phyloP scores from a whole-genome alignment of 2,329 filamentous ascomycete genomes.

The Dichotomopilus funicola region DNA sequence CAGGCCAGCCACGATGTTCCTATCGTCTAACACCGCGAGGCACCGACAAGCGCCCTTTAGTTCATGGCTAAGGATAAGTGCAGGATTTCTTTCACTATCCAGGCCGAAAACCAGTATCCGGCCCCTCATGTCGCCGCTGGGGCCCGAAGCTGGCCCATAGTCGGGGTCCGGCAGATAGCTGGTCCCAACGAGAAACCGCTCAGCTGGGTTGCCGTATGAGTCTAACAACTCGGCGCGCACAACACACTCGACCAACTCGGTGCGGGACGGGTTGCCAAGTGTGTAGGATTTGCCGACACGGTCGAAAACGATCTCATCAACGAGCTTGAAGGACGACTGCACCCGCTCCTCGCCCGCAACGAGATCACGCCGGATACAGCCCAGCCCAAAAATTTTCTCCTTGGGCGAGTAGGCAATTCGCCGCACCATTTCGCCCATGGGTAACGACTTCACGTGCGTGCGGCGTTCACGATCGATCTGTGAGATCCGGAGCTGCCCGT shows the following conservation, averaged over 20 bases:
- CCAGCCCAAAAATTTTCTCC: constrained; percentile 77
- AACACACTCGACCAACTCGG: constrained; percentile 79
- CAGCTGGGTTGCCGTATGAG: constrained; percentile 48
- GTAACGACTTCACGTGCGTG: constrained; percentile 78
- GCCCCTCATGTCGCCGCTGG: constrained; percentile 47
- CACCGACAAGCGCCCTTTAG: constrained; percentile 78
- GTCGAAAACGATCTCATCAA: constrained; percentile 84
- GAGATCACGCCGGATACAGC: constrained; percentile 72
- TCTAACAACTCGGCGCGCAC: constrained; percentile 67
- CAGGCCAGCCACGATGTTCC: constrained; percentile 74
- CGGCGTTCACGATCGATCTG: constrained; percentile 76
- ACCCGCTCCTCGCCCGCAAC: constrained; percentile 66
- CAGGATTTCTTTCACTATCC: constrained; percentile 65
- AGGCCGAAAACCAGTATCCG: constrained; percentile 82
- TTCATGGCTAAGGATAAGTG: constrained; percentile 60
- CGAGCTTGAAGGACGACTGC: constrained; percentile 75
- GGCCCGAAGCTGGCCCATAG: constrained; percentile 24
- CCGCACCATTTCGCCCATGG: constrained; percentile 74
- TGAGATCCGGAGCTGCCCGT: constrained; percentile 69
- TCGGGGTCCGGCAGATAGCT: constrained; percentile 63
- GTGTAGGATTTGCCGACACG: constrained; percentile 63
- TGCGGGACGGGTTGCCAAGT: constrained; percentile 42
- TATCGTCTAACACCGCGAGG: constrained; percentile 63
- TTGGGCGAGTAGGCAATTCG: constrained; percentile 77
- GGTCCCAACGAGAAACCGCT: constrained; percentile 89